phyloP scores from a whole-genome alignment of 106 monocot genomes.

The Chionographis japonica region DNA sequence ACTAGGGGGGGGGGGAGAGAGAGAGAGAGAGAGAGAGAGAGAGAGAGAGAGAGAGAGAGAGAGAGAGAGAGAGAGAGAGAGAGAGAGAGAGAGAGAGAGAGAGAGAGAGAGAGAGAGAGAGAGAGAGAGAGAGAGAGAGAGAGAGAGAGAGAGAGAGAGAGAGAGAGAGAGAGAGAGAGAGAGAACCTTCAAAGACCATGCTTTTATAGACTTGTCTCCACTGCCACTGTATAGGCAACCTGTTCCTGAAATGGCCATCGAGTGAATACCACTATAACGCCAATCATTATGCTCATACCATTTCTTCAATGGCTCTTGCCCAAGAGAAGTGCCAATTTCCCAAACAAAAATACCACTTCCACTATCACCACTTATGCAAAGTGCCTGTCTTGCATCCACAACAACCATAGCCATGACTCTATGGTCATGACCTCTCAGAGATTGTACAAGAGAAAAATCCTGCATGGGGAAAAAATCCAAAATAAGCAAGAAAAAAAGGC shows the following conservation, averaged over 20 bases:
- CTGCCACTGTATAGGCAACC: constrained; percentile 80
- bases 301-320: constrained; percentile 44
- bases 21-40: too few relatives aligned
- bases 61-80: too few relatives aligned
- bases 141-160: too few relatives aligned
- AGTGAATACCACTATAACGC: constrained; percentile 82
- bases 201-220: constrained; percentile 92
- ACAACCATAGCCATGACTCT: constrained; percentile 64
- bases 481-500: background rate
- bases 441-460: constrained; percentile 76
- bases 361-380: constrained; percentile 82
- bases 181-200: constrained; percentile 90
- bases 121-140: too few relatives aligned
- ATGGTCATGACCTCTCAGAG: constrained; percentile 76
- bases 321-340: constrained; percentile 35
- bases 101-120: too few relatives aligned
- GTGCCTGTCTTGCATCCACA: constrained; percentile 28
- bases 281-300: constrained; percentile 95
- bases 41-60: too few relatives aligned
- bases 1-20: too few relatives aligned
- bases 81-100: too few relatives aligned
- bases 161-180: too few relatives aligned
- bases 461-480: constrained; percentile 16
- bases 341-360: constrained; percentile 76
- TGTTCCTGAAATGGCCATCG: constrained; percentile 59